Percentiles rank a stretch among this genome's conserved stretches.
These are phyloP conservation scores for Ceratonia siliqua DNA, from an alignment of 306 rosid genomes.

Conservation along the genomic window DNA sequence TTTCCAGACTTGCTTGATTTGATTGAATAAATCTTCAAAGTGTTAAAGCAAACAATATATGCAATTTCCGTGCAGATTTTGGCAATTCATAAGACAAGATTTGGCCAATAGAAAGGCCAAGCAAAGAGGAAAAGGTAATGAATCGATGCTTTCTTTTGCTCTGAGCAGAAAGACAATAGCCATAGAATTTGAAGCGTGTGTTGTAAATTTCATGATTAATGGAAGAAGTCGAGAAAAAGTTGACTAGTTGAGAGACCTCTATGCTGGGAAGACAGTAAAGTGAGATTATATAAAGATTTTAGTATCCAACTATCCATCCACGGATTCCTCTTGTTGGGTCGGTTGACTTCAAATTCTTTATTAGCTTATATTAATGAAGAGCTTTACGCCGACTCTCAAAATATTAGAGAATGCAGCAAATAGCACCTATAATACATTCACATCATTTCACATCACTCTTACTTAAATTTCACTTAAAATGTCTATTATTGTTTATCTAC, in stretches of 20 bases:
- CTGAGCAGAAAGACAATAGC: conserved; percentile 23
- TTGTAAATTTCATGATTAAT: conserved; percentile 39
- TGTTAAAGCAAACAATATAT: conserved; percentile 10
- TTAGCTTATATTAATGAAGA: conserved; percentile 8
- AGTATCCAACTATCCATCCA: conserved; percentile 14
- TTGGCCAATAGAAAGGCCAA: conserved; percentile 36
- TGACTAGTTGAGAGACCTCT: conserved; percentile 33
- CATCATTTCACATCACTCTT: background rate
- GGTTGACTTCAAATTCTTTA: conserved; percentile 25
- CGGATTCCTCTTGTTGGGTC: conserved; percentile 29
- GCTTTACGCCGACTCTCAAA: background rate
- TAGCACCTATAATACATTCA: background rate
- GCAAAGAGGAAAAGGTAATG: conserved; percentile 12
- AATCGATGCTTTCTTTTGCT: conserved; percentile 31
- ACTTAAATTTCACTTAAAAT: background rate
- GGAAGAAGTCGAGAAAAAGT: conserved; percentile 25
- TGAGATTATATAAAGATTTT: conserved; percentile 27
- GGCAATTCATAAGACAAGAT: conserved; percentile 6
- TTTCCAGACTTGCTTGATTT: conserved; percentile 30
- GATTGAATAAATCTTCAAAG: conserved; percentile 24
- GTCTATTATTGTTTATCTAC: conserved; percentile 12
- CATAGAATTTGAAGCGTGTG: conserved; percentile 28
- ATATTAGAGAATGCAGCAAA: background rate
- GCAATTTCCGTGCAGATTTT: conserved; percentile 23
- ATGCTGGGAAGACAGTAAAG: conserved; percentile 45